Base-by-base conservation (phyloP, 768 basidiomycete species). In the Naganishia friedmannii region DNA sequence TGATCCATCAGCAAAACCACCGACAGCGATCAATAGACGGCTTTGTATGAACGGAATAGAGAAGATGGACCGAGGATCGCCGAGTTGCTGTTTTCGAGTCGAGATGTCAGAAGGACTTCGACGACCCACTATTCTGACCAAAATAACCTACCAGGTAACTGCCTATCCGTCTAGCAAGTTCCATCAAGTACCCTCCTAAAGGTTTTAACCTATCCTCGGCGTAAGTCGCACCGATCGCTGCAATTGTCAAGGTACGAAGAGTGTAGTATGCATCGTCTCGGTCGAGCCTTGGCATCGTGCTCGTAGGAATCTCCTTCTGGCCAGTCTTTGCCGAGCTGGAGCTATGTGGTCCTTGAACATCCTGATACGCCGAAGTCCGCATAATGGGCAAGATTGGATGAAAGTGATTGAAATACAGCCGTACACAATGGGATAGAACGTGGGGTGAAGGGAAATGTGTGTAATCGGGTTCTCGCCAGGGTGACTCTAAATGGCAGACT, bases 1-100 rank as follows among this genome's bases (percentile, higher is more conserved):
- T 3, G 77, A 78, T 5, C 77, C 77, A 53, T 76, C 76, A 17
- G 76, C 72, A 21, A 73, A 58, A 4, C 74, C 77, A 21, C 74
- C 48, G 48, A 74, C 65, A 10, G 75, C 72, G 37, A 73, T 73
- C 2, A 78, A 71, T 12, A 75, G 31, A 37, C 73, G 76, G 7
- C 76, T 73, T 37, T 70, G 66, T 1, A 78, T 63, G 29, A 66
- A 68, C 13, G 72, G 72, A 23, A 73, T 69, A 42, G 76, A 76
- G 69, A 78, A 78, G 55, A 77, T 78, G 21, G 73, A 69, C 53
- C 77, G 32, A 45, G 76, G 77, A 69, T 78, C 77, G 32, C 76
- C 76, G 5, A 73, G 75, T 60, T 76, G 73, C 77, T 78, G 48
- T 31, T 45, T 51, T 34, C 45, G n/a, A 28, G 63, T 5, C 3